Conservation (phyloP, 495 filamentous ascomycete species). For the Neurospora tetrasperma region DNA sequence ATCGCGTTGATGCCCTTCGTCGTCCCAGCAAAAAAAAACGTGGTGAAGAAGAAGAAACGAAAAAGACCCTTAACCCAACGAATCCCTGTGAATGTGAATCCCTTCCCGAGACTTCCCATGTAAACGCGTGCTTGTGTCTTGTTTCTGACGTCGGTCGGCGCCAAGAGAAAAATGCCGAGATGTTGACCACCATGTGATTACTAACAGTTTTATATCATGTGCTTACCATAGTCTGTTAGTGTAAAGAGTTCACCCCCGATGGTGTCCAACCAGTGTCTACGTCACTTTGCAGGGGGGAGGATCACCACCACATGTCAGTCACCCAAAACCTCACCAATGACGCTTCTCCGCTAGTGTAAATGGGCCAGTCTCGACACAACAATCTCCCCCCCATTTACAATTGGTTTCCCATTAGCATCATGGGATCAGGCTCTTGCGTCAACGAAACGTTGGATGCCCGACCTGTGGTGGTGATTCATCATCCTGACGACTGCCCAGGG, state of each 20-base stretch:
- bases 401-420: background rate
- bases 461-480: background rate
- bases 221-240: background rate
- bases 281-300: background rate
- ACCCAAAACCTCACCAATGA: background rate
- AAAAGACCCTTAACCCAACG: background rate
- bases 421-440: background rate
- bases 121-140: background rate
- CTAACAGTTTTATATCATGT: background rate
- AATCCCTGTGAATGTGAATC: background rate
- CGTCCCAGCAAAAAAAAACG: background rate
- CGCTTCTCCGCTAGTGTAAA: background rate
- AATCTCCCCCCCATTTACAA: background rate
- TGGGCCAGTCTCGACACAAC: background rate
- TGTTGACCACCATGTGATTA: background rate
- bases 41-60: background rate
- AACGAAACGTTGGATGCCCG: background rate
- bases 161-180: background rate
- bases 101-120: background rate
- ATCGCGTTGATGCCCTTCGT: background rate
- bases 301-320: background rate
- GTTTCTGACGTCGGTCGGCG: background rate
- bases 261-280: background rate
- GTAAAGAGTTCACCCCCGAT: background rate
- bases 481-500: background rate